Evolutionary conservation across 345 rosid genomes (phyloP).

Genomic region (Linum usitatissimum): DNA sequence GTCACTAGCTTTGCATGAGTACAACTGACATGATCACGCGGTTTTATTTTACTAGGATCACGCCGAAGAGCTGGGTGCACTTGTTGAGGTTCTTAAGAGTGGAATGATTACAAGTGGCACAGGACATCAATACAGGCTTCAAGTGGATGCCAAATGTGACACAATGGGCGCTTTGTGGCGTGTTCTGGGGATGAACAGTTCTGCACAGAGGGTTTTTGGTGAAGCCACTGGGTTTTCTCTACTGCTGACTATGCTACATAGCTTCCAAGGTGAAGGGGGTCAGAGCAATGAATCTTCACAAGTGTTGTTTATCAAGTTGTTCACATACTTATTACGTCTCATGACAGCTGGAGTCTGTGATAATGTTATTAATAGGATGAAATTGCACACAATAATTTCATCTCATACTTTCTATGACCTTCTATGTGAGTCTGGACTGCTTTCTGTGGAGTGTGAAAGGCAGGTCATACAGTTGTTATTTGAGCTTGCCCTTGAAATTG

Average conservation of each 20-base stretch:
- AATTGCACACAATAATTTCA: conserved; percentile 62
- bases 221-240: conserved; percentile 98
- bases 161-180: conserved; percentile 98
- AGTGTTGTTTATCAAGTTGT: conserved; percentile 50
- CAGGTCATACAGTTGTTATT: conserved; percentile 82
- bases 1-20: neutral
- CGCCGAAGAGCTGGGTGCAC: conserved; percentile 79
- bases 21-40: conserved; percentile 5
- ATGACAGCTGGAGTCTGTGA: conserved; percentile 79
- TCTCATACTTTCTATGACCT: conserved; percentile 93
- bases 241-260: conserved; percentile 79
- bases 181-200: conserved; percentile 66
- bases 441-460: conserved; percentile 86
- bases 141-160: conserved; percentile 89
- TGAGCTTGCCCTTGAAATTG: conserved; percentile 94
- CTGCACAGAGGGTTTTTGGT: conserved; percentile 86
- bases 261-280: conserved; percentile 68
- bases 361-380: conserved; percentile 70
- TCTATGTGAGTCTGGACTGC: conserved; percentile 86
- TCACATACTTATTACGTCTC: conserved; percentile 77
- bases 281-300: conserved; percentile 44
- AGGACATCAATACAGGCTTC: conserved; percentile 87
- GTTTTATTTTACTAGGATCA: conserved; percentile 47
- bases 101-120: conserved; percentile 86
- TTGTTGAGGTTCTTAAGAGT: conserved; percentile 91